A percentile compares a stretch with the other conserved stretches of the same genome.
Conservation (phyloP, 164 flowering plant species). For the Chimonanthus salicifolius region DNA sequence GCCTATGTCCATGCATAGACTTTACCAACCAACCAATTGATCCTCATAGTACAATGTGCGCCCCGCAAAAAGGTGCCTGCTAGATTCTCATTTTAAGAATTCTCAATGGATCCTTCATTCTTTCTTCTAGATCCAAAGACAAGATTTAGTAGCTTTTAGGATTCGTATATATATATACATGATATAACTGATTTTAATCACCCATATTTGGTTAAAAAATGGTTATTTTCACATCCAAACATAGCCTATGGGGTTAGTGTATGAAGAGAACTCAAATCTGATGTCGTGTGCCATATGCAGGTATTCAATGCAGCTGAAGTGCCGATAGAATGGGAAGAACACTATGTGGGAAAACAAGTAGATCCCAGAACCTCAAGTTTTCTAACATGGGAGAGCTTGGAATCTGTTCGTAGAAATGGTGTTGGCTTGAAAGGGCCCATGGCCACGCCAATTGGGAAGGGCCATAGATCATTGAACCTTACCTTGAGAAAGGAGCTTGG, state of each 20-base stretch:
- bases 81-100: no score
- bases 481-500: slow-evolving; percentile 90
- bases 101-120: no score
- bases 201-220: no score
- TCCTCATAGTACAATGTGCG: no score
- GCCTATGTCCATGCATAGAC: no score
- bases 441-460: slow-evolving; percentile 97
- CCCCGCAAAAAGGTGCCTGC: no score
- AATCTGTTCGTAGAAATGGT: slow-evolving; percentile 70
- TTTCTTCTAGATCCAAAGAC: no score
- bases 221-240: neutral
- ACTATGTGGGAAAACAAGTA: slow-evolving; percentile 66
- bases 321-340: slow-evolving; percentile 96
- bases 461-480: slow-evolving; percentile 90
- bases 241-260: no score
- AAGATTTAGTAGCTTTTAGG: no score
- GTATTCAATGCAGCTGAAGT: slow-evolving; percentile 70
- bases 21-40: no score
- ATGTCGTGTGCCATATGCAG: slow-evolving; percentile 26
- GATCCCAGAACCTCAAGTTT: slow-evolving; percentile 93
- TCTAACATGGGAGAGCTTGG: slow-evolving; percentile 94
- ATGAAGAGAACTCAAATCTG: neutral
- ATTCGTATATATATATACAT: no score
- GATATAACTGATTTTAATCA: no score
- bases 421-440: slow-evolving; percentile 95